Base-by-base conservation (phyloP, 768 basidiomycete genomes). In the Royoungia palumana region DNA sequence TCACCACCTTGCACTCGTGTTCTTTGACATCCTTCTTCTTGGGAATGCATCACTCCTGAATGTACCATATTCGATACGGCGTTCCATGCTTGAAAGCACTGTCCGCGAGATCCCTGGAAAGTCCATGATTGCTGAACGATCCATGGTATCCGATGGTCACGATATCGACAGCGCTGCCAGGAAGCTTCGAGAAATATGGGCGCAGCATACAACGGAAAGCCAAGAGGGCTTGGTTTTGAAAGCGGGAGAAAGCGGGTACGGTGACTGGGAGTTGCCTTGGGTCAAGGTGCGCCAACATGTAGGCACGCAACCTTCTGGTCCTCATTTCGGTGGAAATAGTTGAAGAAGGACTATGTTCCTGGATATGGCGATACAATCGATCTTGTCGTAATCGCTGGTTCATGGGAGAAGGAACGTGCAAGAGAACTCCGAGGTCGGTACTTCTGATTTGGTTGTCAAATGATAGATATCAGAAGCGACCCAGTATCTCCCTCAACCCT, bases 261-360 rank as follows among this genome's bases (percentile, higher is more conserved):
- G 84, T 50, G 83, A 86, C 56, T 72, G 64, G 56, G 67, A 59
- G 6, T 68, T 75, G 49, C 84, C 85, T 14, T 95, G 93, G 92
- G 83, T 94, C 24, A 95, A 96, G 69, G 78, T 82, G 46, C 25
- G 8, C 35, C 6, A 40, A 22, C 20, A 20, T 5, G 2, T 35
- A 24, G 35, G 17, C 25, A 50, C 58, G 62, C 34, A 43, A 61
- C 46, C 25, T 16, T 39, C 25, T 28, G 37, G 53, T n/a, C 10
- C 25, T 24, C n/a, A 16, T 10, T 32, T 41, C n/a, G 2, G 25
- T 27, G 53, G 27, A 32, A 35, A 40, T 41, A 79, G 77, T 59
- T 91, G 41, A 91, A 93, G 72, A 82, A 77, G 60, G 94, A 97
- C 63, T 95, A 95, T 53, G 90, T 97, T 34, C 82, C 83, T 1